These are phyloP conservation scores for Chondrus crispus DNA, from an alignment of 23 red algal genomes.

Conservation along the genomic window DNA sequence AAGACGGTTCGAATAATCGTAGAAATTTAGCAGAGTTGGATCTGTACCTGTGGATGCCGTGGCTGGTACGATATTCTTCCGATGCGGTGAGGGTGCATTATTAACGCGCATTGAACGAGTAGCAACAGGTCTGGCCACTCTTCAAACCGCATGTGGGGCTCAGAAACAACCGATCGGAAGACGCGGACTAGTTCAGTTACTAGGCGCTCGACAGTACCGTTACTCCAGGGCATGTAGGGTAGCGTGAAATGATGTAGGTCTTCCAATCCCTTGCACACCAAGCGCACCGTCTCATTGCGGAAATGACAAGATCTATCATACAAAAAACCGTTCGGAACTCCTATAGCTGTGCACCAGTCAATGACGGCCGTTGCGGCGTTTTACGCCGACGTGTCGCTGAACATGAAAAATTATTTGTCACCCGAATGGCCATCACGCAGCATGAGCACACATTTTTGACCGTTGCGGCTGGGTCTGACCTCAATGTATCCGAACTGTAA, in stretches of 20 bases:
- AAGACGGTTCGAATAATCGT: background rate
- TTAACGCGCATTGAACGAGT: conserved; percentile 9
- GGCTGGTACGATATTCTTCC: background rate
- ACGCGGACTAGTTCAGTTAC: background rate
- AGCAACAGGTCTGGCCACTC: background rate
- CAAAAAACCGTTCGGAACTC: background rate
- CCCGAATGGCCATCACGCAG: conserved; percentile 1
- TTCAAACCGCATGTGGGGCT: background rate
- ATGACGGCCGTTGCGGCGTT: background rate
- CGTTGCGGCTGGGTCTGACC: background rate
- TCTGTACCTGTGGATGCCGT: background rate
- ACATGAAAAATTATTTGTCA: background rate
- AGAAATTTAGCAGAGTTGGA: background rate
- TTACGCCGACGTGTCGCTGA: background rate
- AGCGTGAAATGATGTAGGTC: background rate
- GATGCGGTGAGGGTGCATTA: background rate
- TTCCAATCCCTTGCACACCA: background rate
- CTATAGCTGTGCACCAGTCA: background rate
- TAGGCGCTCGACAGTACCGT: background rate
- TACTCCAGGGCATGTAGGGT: background rate
- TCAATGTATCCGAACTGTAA: conserved; percentile 26
- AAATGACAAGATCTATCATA: background rate
- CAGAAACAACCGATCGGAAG: background rate
- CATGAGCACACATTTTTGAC: conserved; percentile 12
- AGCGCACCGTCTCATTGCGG: background rate